phyloP scores from a whole-genome alignment of 352 stramenopile genomes.

The Pythium sukuiense region DNA sequence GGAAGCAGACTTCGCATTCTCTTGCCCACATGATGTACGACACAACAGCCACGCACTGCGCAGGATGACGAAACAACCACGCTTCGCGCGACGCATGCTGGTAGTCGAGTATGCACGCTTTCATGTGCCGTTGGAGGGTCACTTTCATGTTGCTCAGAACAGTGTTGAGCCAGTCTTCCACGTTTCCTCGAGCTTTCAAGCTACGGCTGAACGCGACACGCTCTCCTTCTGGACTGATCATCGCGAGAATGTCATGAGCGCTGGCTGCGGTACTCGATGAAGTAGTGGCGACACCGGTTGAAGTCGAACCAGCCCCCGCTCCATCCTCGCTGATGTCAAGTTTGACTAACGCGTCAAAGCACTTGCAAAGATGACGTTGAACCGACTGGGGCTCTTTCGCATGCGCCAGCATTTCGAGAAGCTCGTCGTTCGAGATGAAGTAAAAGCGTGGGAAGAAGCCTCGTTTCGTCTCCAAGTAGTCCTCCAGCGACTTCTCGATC shows the following conservation, averaged over 20 bases:
- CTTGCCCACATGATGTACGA: slow-evolving; percentile 87
- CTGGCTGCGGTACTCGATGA: slow-evolving; percentile 13
- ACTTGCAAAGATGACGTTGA: slow-evolving; percentile 81
- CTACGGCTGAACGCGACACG: slow-evolving; percentile 68
- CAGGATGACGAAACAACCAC: slow-evolving; percentile 88
- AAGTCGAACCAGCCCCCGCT: slow-evolving; percentile 5
- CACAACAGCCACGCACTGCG: slow-evolving; percentile 89
- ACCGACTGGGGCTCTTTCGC: slow-evolving; percentile 78
- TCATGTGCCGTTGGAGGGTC: slow-evolving; percentile 69
- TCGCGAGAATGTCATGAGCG: slow-evolving; percentile 67
- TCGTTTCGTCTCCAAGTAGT: slow-evolving; percentile 86
- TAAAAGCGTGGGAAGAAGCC: slow-evolving; percentile 85
- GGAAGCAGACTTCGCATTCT: slow-evolving; percentile 70
- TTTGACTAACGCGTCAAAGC: slow-evolving; percentile 79
- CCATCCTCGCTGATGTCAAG: slow-evolving; percentile 65
- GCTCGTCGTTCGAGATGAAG: slow-evolving; percentile 87
- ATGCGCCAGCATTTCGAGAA: slow-evolving; percentile 83
- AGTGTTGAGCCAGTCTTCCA: slow-evolving; percentile 86
- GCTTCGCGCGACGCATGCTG: slow-evolving; percentile 72
- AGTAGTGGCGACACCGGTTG: slow-evolving; percentile 2
- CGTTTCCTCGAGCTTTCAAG: slow-evolving; percentile 80
- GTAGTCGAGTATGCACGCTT: slow-evolving; percentile 86
- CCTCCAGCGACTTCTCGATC: slow-evolving; percentile 80
- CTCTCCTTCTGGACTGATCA: slow-evolving; percentile 83
- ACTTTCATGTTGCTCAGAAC: slow-evolving; percentile 76